Base-by-base conservation (phyloP, 495 filamentous ascomycete genomes). In the Clavariopsis aquatica region DNA sequence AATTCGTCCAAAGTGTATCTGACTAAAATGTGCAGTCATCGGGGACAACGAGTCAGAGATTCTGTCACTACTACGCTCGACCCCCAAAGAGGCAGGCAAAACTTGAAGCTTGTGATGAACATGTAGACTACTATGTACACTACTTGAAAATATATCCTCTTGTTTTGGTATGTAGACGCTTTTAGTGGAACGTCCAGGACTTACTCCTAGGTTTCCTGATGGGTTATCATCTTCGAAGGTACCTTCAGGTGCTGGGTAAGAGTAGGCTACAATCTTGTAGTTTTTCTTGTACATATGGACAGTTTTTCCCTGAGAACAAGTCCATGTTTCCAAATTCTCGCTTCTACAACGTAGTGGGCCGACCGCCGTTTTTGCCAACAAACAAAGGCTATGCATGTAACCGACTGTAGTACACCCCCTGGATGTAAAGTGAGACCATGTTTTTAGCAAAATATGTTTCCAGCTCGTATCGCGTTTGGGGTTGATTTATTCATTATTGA, bases 21-120 rank as follows among this genome's bases (percentile, higher is more conserved):
- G 47, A 57, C 66, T 75, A 54, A 75, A 27, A 43, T 23, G 24
- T 31, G 13, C 63, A 71, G 83, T 90, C 28, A 79, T 84, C 54
- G 89, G 90, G 7, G 87, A 89, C 49, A 83, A 88, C 64, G 85
- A 93, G 78, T 93, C 90, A 13, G 89, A 90, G 77, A 95, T 96
- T 49, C 73, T 95, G 69, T 87, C 86, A 70, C 83, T 96, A 82
- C 76, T 96, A 19, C 79, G 83, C 41, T 78, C 86, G 61, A 73
- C 82, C 60, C 81, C 82, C 29, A 82, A 84, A 67, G 72, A 82
- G 65, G 77, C 71, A 38, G 57, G 64, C 34, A 62, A 43, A 47
- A 52, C 46, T 17, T 60, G 43, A 52, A 34, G 29, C 49, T 38
- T 31, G 20, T 38, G 13, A 22, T 17, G 58, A 41, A n/a, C 31